These are phyloP conservation scores for Boletus sp. DNA, from an alignment of 1,284 basidiomycete species.

Conservation along the genomic window DNA sequence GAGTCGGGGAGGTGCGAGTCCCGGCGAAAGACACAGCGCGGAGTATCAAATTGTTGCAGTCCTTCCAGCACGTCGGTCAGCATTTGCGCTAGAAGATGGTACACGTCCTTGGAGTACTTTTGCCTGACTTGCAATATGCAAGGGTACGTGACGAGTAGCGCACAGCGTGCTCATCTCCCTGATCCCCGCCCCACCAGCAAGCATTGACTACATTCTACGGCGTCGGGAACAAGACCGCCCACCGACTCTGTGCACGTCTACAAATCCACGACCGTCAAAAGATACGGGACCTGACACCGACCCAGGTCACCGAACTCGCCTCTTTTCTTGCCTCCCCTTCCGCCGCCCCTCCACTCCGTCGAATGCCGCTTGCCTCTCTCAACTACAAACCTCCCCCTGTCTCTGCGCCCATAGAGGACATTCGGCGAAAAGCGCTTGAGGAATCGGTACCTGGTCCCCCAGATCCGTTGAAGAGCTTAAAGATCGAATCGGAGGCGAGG, in stretches of 20 bases:
- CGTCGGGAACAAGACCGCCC: slow-evolving; percentile 69
- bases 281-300: slow-evolving; percentile 71
- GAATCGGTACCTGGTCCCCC: slow-evolving; percentile 25
- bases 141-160: slow-evolving; percentile 44
- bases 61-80: too few relatives aligned
- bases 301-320: slow-evolving; percentile 79
- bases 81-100: slow-evolving; percentile 47
- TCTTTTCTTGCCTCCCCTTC: slow-evolving; percentile 85
- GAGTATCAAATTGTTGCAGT: slow-evolving; percentile 29
- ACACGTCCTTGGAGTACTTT: slow-evolving; percentile 71
- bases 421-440: slow-evolving; percentile 30
- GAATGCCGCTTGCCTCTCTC: slow-evolving; percentile 57
- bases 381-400: slow-evolving; percentile 47
- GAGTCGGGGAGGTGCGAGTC: not conserved
- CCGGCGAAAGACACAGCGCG: slow-evolving; percentile 13
- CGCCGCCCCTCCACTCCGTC: slow-evolving; percentile 58
- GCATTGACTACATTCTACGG: slow-evolving; percentile 85
- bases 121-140: slow-evolving; percentile 66
- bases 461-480: slow-evolving; percentile 68
- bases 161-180: not conserved
- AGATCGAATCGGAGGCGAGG: slow-evolving; percentile 79
- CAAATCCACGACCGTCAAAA: slow-evolving; percentile 80
- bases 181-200: slow-evolving; percentile 48
- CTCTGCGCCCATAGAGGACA: slow-evolving; percentile 41
- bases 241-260: slow-evolving; percentile 81